A percentile compares a stretch with the other conserved stretches of the same genome.
These are phyloP conservation scores for Tolypocladium paradoxum DNA, from an alignment of 2,329 filamentous ascomycete species.

Conservation along the genomic window DNA sequence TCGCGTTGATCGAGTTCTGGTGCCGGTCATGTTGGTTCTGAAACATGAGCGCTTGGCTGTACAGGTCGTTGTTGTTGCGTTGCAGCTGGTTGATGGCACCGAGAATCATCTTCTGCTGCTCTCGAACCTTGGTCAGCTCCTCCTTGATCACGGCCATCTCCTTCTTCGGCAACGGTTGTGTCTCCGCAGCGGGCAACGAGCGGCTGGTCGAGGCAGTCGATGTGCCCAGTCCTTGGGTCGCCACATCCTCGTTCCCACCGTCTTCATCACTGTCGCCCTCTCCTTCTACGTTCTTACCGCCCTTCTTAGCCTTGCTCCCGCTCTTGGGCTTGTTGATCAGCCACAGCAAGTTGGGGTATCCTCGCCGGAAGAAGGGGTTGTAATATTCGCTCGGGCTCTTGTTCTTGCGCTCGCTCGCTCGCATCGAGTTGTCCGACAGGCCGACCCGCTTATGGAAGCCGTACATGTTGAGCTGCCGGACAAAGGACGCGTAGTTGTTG, in stretches of 20 bases:
- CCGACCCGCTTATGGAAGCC: slow-evolving; percentile 95
- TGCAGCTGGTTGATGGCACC: slow-evolving; percentile 70
- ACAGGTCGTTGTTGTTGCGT: slow-evolving; percentile 78
- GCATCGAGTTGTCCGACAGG: slow-evolving; percentile 94
- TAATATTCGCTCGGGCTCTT: slow-evolving; percentile 98
- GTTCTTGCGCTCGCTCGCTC: slow-evolving; percentile 90
- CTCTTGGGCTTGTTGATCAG: slow-evolving; percentile 92
- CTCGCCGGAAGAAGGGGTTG: slow-evolving; percentile 91
- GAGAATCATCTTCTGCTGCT: slow-evolving; percentile 79
- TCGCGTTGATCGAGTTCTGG: slow-evolving; percentile 98
- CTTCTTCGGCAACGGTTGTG: slow-evolving; percentile 48
- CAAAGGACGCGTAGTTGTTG: slow-evolving; percentile 95
- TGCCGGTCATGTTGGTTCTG: slow-evolving; percentile 91
- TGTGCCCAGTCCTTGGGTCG: slow-evolving; percentile 10
- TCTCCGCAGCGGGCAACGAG: slow-evolving; percentile 31
- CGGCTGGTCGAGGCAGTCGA: slow-evolving; percentile 11
- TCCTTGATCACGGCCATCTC: slow-evolving; percentile 69
- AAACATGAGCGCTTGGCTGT: slow-evolving; percentile 78
- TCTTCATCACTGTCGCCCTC: slow-evolving; percentile 49
- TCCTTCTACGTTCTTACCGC: slow-evolving; percentile 58
- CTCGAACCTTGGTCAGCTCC: slow-evolving; percentile 71
- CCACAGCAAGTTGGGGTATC: slow-evolving; percentile 87
- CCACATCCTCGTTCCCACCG: slow-evolving; percentile 29
- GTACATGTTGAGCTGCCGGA: slow-evolving; percentile 92
- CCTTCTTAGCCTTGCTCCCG: slow-evolving; percentile 48